Evolutionary conservation across 1,284 basidiomycete genomes (phyloP), one percentile per base, ranked within the genome.

Genomic region (Cutaneotrichosporon sp.): DNA sequence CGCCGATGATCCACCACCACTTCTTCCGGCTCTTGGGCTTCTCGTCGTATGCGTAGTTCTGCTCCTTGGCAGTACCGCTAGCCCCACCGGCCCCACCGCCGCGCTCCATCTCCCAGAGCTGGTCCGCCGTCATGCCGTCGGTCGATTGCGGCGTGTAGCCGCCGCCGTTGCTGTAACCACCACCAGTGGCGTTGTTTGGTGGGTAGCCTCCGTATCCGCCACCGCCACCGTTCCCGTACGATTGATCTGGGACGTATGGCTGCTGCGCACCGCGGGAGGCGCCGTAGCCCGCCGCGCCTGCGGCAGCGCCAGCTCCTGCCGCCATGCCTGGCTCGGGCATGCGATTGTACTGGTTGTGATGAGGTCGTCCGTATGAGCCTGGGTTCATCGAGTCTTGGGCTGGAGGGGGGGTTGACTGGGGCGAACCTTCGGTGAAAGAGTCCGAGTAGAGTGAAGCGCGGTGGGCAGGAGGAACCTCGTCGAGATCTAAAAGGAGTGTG

Each of bases 1-100:
- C 67, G 2, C 62, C 71, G 31, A 73, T 73, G 34, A 72, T 57
- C 46, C 42, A 46, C 51, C 58, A 67, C 66, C 62, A 63, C 64
- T 69, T 68, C 67, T 73, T 76, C 46, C 59, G 67, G 26, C 55
- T 63, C 16, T 56, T 56, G 53, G 53, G 7, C 34, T 5, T 9
- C 52, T 59, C 57, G 26, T 60, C 22, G 60, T 61, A 61, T 34
- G 40, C 32, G 42, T 62, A 56, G 58, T 36, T 22, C 36, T n/a
- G 49, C 38, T 64, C 55, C 55, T 65, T 62, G 55, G 9, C 42
- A 8, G 34, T 5, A 13, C 34, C 11, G 34, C 34, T 36, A 3
- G 26, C 26, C 26, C 34, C 34, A 36, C 11, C 11, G 34, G 7
- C 34, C 7, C 34, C 34, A 36, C 34, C 34, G 5, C 63, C 58